A percentile compares a stretch with the other conserved stretches of the same genome.
Evolutionary conservation across 306 rosid species (phyloP).

Genomic region (Trifolium fragiferum): DNA sequence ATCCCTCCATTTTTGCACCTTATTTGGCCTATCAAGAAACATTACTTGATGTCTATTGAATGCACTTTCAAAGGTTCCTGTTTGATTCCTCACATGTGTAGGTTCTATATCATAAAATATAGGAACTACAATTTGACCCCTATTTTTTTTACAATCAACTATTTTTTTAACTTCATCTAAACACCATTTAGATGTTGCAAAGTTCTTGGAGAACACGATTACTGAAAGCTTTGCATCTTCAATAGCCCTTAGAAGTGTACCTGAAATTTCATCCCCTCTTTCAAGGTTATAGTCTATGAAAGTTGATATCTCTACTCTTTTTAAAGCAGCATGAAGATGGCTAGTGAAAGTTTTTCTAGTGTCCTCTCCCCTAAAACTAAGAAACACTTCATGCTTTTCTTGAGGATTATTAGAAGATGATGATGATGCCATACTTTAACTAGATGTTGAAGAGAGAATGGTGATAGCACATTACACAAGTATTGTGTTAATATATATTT

Average conservation of each 20-base stretch:
- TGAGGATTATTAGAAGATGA: neutral
- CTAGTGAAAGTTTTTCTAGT: neutral
- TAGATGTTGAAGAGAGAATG: neutral
- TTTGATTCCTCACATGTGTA: slow-evolving; percentile 5
- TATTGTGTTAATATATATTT: no score
- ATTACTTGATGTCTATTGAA: neutral
- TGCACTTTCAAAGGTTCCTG: neutral
- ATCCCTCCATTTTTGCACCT: neutral
- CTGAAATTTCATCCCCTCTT: slow-evolving; percentile 19
- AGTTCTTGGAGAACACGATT: neutral
- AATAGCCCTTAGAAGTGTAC: slow-evolving; percentile 1
- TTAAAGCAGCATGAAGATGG: slow-evolving; percentile 5
- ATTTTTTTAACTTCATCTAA: slow-evolving; percentile 13
- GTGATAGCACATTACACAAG: neutral
- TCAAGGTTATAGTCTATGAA: slow-evolving; percentile 14
- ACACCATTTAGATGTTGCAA: slow-evolving; percentile 17
- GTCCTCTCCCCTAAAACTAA: slow-evolving; percentile 7
- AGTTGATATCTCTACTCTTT: neutral
- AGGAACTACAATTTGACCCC: slow-evolving; percentile 6
- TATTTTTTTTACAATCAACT: neutral
- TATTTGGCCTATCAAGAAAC: neutral
- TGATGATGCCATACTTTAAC: neutral
- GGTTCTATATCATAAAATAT: slow-evolving; percentile 16
- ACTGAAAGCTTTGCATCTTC: slow-evolving; percentile 1
- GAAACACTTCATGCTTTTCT: slow-evolving; percentile 11